Conservation (phyloP, 805 yeast species). For the Barnettozyma sucrosica region DNA sequence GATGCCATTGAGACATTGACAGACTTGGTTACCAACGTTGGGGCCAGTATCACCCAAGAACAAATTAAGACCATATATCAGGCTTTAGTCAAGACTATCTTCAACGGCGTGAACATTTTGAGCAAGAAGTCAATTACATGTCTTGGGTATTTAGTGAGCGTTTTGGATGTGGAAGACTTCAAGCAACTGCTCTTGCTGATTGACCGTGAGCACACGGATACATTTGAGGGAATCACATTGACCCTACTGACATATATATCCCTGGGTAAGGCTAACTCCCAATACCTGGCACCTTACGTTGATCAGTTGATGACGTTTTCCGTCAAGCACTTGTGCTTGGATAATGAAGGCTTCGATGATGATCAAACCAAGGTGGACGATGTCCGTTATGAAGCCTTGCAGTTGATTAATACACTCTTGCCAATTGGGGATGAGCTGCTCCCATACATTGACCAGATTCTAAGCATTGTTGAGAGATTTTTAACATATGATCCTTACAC, state of each 20-base stretch:
- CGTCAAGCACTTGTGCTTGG: constrained; percentile 22
- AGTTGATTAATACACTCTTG: constrained; percentile 34
- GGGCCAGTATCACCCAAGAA: constrained; percentile 32
- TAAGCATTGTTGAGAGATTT: constrained; percentile 29
- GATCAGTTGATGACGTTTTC: constrained; percentile 22
- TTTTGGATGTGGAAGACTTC: constrained; percentile 25
- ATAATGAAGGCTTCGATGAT: constrained; percentile 32
- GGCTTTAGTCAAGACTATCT: constrained; percentile 34
- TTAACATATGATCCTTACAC: constrained; percentile 43
- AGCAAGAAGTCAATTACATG: constrained; percentile 46
- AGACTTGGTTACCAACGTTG: constrained; percentile 48
- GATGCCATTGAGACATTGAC: constrained; percentile 58
- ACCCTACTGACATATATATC: constrained; percentile 20
- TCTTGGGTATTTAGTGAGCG: constrained; percentile 36
- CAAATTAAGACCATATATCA: constrained; percentile 29
- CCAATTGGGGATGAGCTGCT: constrained; percentile 33
- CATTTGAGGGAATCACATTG: constrained; percentile 20
- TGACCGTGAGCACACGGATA: constrained; percentile 13
- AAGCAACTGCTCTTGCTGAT: constrained; percentile 17
- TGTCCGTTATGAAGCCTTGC: constrained; percentile 45
- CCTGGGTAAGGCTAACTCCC: constrained; percentile 26
- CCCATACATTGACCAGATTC: constrained; percentile 23
- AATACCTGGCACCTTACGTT: constrained; percentile 19
- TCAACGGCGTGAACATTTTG: constrained; percentile 37
- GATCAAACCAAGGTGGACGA: constrained; percentile 37